Conservation (phyloP, 2,329 filamentous ascomycete genomes). For the Periconia macrospinosa region DNA sequence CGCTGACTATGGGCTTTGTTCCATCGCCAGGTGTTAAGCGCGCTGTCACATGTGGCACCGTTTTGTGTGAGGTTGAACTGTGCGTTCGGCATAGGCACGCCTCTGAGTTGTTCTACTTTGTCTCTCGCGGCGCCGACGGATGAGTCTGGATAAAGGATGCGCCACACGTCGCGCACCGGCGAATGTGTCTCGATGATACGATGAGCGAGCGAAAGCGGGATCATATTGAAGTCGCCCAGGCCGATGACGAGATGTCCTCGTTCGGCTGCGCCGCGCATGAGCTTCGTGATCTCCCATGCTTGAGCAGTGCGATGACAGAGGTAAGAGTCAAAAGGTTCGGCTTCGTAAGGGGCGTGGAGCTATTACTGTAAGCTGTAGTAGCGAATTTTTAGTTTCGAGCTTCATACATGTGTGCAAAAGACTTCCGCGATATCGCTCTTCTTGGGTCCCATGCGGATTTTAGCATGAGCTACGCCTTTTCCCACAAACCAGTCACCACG, state of each 20-base stretch:
- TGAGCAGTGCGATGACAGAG: conserved; percentile 88
- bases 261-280: conserved; percentile 79
- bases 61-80: conserved; percentile 78
- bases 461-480: conserved; percentile 86
- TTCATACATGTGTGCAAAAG: conserved; percentile 80
- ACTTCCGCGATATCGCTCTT: conserved; percentile 75
- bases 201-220: conserved; percentile 83
- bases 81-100: conserved; percentile 71
- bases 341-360: conserved; percentile 85
- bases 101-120: conserved; percentile 66
- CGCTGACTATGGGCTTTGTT: conserved; percentile 68
- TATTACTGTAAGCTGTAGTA: conserved; percentile 52
- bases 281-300: conserved; percentile 91
- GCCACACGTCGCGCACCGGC: conserved; percentile 82
- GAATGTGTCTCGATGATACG: conserved; percentile 77
- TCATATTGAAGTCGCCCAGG: conserved; percentile 95
- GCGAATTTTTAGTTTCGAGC: conserved; percentile 1
- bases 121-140: conserved; percentile 75
- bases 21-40: conserved; percentile 95
- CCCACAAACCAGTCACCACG: conserved; percentile 96
- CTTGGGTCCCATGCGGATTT: conserved; percentile 69
- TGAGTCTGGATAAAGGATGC: conserved; percentile 78
- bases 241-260: conserved; percentile 82
- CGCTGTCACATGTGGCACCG: conserved; percentile 83
- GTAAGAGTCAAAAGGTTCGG: conserved; percentile 79